A percentile compares a stretch with the other conserved stretches of the same genome.
Evolutionary conservation across 2,329 filamentous ascomycete genomes (phyloP).

Genomic region (Daldinia eschscholtzii): DNA sequence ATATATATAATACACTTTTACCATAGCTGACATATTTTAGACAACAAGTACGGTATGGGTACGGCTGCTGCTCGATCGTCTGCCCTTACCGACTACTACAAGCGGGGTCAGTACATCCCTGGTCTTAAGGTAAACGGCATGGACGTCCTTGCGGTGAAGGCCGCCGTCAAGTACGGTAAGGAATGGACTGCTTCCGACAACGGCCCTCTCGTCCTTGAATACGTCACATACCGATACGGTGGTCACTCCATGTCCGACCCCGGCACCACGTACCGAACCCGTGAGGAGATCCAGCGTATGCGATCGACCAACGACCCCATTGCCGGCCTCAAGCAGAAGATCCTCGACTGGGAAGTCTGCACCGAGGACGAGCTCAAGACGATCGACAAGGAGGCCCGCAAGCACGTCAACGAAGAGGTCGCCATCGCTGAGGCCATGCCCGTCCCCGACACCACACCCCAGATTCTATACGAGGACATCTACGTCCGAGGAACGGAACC

Average conservation of each 20-base stretch:
- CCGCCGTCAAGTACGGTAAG: conserved; percentile 93
- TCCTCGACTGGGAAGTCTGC: conserved; percentile 93
- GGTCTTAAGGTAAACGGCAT: conserved; percentile 99
- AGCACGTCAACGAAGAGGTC: conserved; percentile 89
- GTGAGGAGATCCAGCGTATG: conserved; percentile 99
- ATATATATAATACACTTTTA: background rate
- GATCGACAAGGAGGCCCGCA: conserved; percentile 93
- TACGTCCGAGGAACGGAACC: conserved; percentile 92
- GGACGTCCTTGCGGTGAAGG: conserved; percentile 98
- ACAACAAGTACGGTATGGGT: conserved; percentile 99
- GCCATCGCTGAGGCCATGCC: conserved; percentile 90
- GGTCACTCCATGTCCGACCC: conserved; percentile 99
- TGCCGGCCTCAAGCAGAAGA: conserved; percentile 96
- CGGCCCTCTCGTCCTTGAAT: conserved; percentile 96
- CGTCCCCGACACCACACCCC: conserved; percentile 78
- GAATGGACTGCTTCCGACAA: conserved; percentile 85
- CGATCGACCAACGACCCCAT: conserved; percentile 98
- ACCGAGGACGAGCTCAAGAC: conserved; percentile 95
- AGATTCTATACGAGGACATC: conserved; percentile 96
- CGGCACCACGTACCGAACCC: conserved; percentile 98
- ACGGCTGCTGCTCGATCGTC: conserved; percentile 94
- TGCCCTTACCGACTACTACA: conserved; percentile 99
- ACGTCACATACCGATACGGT: conserved; percentile 99
- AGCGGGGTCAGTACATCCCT: conserved; percentile 99
- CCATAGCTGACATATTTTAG: conserved; percentile 61